A percentile compares a stretch with the other conserved stretches of the same genome.
These are phyloP conservation scores for Fusarium sp. DNA, from an alignment of 2,329 filamentous ascomycete genomes.

Conservation along the genomic window DNA sequence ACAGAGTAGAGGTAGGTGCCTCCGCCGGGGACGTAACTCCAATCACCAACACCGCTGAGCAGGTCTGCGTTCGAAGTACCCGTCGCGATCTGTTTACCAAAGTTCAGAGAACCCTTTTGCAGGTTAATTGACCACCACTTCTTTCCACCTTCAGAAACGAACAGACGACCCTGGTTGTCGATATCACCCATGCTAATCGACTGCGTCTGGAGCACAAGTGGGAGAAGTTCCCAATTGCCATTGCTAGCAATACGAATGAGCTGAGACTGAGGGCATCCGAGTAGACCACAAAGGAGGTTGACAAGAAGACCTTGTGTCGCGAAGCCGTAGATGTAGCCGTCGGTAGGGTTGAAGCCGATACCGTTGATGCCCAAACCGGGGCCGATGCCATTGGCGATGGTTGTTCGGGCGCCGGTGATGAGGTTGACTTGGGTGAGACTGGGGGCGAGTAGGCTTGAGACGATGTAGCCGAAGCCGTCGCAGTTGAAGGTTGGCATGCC, in stretches of 20 bases:
- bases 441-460: background rate
- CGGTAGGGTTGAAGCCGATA: slow-evolving; percentile 39
- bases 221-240: background rate
- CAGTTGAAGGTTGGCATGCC: slow-evolving; percentile 32
- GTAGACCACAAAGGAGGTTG: rapidly evolving
- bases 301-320: background rate
- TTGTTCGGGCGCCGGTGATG: background rate
- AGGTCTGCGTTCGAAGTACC: background rate
- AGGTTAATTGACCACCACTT: slow-evolving; percentile 35
- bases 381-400: slow-evolving; percentile 7
- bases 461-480: slow-evolving; percentile 22
- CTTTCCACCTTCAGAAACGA: slow-evolving; percentile 13
- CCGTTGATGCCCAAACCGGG: slow-evolving; percentile 20
- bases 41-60: slow-evolving; percentile 11
- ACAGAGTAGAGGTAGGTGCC: slow-evolving; percentile 34
- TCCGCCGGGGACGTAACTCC: slow-evolving; percentile 34
- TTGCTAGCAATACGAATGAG: slow-evolving; percentile 36
- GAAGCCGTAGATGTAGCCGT: slow-evolving; percentile 43
- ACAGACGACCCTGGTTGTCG: slow-evolving; percentile 20
- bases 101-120: background rate
- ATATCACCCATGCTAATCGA: slow-evolving; percentile 35
- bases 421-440: slow-evolving; percentile 26
- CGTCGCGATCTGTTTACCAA: background rate
- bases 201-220: background rate
- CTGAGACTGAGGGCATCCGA: slow-evolving; percentile 3